phyloP scores from a whole-genome alignment of 768 basidiomycete genomes.

The Tricholoma bakamatsutake region DNA sequence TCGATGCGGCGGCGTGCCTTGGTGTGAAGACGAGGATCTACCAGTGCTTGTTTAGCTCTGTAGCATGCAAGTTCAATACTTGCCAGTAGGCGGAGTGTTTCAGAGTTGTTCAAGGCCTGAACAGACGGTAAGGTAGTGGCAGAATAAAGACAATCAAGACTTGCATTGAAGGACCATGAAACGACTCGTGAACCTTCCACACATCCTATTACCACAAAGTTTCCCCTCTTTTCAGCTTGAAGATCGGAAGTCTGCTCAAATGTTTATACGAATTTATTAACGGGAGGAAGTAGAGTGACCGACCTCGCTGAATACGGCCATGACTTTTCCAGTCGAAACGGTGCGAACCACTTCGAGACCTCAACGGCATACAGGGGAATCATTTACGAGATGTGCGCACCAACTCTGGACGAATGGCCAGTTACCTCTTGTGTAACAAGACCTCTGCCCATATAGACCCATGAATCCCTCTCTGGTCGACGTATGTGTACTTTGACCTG shows the following conservation, averaged over 20 bases:
- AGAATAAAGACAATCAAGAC: conserved; percentile 19
- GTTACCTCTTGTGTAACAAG: conserved; percentile 67
- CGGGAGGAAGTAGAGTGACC: conserved; percentile 12
- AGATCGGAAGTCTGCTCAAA: conserved; percentile 51
- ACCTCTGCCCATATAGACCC: conserved; percentile 78
- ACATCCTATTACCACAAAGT: conserved; percentile 80
- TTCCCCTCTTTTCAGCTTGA: conserved; percentile 83
- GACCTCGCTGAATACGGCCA: conserved; percentile 69
- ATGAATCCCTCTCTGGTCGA: conserved; percentile 71
- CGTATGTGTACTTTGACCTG: conserved; percentile 84
- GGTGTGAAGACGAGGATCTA: conserved; percentile 60
- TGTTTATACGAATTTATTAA: not conserved
- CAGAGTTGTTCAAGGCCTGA: conserved; percentile 77
- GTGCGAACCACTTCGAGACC: conserved; percentile 52
- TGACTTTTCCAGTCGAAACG: conserved; percentile 57
- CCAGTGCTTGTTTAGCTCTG: conserved; percentile 60
- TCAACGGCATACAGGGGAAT: not conserved
- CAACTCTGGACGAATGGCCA: conserved; percentile 76
- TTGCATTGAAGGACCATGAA: conserved; percentile 82
- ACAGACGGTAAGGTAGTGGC: conserved; percentile 1
- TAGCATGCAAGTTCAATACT: conserved; percentile 85
- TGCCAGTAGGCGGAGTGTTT: conserved; percentile 75
- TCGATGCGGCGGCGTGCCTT: conserved; percentile 69
- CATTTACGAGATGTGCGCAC: conserved; percentile 36
- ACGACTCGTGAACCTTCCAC: conserved; percentile 69